Evolutionary conservation across 164 flowering plant species (phyloP).

Genomic region (Akebia trifoliata): DNA sequence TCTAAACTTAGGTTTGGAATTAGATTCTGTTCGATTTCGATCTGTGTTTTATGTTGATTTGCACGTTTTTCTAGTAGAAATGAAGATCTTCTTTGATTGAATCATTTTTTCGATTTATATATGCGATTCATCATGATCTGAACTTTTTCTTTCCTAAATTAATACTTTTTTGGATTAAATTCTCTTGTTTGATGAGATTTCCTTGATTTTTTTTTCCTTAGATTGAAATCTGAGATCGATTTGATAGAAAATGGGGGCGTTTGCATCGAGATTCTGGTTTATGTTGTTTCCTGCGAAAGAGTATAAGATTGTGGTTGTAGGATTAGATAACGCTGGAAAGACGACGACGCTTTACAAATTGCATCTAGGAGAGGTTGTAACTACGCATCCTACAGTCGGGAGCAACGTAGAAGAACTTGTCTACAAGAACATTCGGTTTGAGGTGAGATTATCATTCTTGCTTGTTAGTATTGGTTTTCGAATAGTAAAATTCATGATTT

Average conservation of each 20-base stretch:
- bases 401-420: slow-evolving; percentile 98
- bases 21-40: neutral
- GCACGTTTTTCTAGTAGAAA: neutral
- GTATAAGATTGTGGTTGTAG: slow-evolving; percentile 92
- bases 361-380: slow-evolving; percentile 95
- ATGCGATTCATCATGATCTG: slow-evolving; percentile 6
- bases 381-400: slow-evolving; percentile 96
- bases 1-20: too few species aligned
- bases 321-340: slow-evolving; percentile 97
- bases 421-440: slow-evolving; percentile 93
- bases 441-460: slow-evolving; percentile 38
- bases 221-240: slow-evolving; percentile 5
- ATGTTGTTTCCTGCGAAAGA: slow-evolving; percentile 96
- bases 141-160: neutral
- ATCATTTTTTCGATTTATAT: neutral
- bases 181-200: neutral
- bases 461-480: neutral
- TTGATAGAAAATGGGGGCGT: slow-evolving; percentile 53
- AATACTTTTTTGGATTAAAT: neutral
- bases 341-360: slow-evolving; percentile 95
- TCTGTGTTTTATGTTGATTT: neutral
- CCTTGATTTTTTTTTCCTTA: neutral
- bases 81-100: neutral
- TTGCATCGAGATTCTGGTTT: slow-evolving; percentile 87
- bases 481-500: neutral